Evolutionary conservation across 345 rosid genomes (phyloP), one percentile per base, ranked within the genome.

Genomic region (Citropsis articulata): DNA sequence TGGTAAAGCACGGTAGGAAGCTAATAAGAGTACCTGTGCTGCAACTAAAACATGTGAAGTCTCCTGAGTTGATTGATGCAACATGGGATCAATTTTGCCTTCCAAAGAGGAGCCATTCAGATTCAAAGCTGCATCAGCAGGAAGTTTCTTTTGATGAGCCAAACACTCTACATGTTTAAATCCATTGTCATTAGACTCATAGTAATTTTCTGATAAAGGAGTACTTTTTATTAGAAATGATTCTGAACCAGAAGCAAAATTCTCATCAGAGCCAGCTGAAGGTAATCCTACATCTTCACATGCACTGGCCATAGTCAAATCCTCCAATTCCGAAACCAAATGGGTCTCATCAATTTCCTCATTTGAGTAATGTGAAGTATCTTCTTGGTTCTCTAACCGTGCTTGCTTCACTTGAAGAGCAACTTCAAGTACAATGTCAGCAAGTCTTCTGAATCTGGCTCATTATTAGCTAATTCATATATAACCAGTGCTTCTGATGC

Each of bases 401-500:
- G 92, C 93, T 84, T 86, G 85, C 85, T 87, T 91, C 81, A 91
- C 77, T 33, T 21, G 77, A 48, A 91, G 92, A 61, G 91, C 86
- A 78, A 86, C 83, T 84, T 91, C 91, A 77, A 91, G 90, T 65
- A 91, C 84, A 60, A 86, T 77, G 73, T 75, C 7, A 86, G 72
- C 21, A 91, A 78, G 68, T 66, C 68, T 79, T 80, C 79, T 36
- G 85, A 77, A 78, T 66, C 63, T 72, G 86, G 72, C 31, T 73
- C 91, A 75, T 71, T 68, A 66, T 76, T 83, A 77, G 85, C 83
- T 59, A 88, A 60, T 77, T 88, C 91, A 82, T 90, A 82, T 64
- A 91, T 91, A 72, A 79, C 87, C 66, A 91, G 65, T 40, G 92
- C 91, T 85, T 91, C 95, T 21, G 92, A 91, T 65, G 95, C 95